These are phyloP conservation scores for Withania somnifera DNA, from an alignment of 305 asterid species.

Conservation along the genomic window DNA sequence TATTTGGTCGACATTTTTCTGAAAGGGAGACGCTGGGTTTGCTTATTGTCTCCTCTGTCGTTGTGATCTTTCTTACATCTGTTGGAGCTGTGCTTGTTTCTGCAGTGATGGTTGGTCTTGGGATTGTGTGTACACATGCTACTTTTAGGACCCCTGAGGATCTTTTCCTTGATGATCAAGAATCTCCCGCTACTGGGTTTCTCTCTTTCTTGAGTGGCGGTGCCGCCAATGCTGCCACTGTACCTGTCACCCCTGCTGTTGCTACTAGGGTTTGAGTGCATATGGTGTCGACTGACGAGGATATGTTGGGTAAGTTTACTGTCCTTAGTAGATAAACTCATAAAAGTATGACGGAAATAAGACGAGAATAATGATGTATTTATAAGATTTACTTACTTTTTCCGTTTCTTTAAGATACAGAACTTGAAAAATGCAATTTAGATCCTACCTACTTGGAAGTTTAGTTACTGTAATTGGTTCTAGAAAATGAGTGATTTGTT, in stretches of 20 bases:
- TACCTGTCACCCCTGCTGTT: constrained; percentile 17
- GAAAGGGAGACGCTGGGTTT: constrained; percentile 49
- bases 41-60: constrained; percentile 32
- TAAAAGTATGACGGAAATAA: background rate
- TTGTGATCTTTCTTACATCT: constrained; percentile 64
- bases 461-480: background rate
- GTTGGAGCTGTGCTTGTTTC: constrained; percentile 79
- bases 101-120: constrained; percentile 66
- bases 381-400: background rate
- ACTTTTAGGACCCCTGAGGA: constrained; percentile 79
- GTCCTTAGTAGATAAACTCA: background rate
- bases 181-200: constrained; percentile 48
- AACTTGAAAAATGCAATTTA: background rate
- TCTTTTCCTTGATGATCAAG: constrained; percentile 76
- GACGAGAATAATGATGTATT: background rate
- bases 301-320: background rate
- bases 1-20: constrained; percentile 66
- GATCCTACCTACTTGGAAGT: background rate
- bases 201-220: constrained; percentile 55
- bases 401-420: background rate
- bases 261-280: constrained; percentile 44
- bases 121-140: constrained; percentile 50
- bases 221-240: constrained; percentile 9
- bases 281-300: background rate
- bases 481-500: background rate